Percentiles rank a stretch among this genome's conserved stretches.
Evolutionary conservation across 1,284 basidiomycete species (phyloP).

Genomic region (Quambalaria eucalypti): DNA sequence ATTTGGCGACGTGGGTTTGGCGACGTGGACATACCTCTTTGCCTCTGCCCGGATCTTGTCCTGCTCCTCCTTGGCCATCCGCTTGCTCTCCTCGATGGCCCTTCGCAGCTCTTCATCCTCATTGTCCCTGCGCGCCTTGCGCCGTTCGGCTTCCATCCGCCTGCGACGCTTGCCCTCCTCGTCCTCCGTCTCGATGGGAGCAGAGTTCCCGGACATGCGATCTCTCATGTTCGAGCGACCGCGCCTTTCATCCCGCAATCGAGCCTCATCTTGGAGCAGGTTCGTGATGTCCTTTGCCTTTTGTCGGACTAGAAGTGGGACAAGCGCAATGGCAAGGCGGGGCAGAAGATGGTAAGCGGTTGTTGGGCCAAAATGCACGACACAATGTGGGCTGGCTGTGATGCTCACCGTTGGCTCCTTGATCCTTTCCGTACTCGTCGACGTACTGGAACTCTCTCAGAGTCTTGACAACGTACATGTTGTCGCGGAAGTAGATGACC

Average conservation of each 20-base stretch:
- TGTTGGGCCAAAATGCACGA: neutral
- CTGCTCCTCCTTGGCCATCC: conserved; percentile 42
- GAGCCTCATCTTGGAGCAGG: conserved; percentile 76
- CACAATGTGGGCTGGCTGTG: neutral
- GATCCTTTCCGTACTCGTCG: conserved; percentile 96
- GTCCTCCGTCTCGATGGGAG: conserved; percentile 19
- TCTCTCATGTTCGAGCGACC: conserved; percentile 85
- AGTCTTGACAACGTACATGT: conserved; percentile 96
- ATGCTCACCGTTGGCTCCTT: conserved; percentile 75
- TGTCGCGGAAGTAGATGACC: conserved; percentile 93
- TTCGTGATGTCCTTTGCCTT: conserved; percentile 99
- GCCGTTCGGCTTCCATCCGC: conserved; percentile 63
- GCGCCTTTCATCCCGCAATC: conserved; percentile 75
- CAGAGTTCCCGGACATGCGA: conserved; percentile 64
- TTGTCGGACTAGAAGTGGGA: conserved; percentile 58
- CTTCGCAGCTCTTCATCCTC: conserved; percentile 54
- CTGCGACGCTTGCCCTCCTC: conserved; percentile 73
- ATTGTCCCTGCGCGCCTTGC: conserved; percentile 20
- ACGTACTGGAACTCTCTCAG: conserved; percentile 99
- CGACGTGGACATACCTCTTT: conserved; percentile 16
- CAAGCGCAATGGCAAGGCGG: neutral
- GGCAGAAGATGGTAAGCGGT: too few species aligned
- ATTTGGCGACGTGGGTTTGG: too few species aligned
- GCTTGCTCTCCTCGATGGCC: conserved; percentile 51
- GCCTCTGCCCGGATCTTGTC: conserved; percentile 33